phyloP scores from a whole-genome alignment of 2,329 filamentous ascomycete genomes.

The Penicillium italicum region DNA sequence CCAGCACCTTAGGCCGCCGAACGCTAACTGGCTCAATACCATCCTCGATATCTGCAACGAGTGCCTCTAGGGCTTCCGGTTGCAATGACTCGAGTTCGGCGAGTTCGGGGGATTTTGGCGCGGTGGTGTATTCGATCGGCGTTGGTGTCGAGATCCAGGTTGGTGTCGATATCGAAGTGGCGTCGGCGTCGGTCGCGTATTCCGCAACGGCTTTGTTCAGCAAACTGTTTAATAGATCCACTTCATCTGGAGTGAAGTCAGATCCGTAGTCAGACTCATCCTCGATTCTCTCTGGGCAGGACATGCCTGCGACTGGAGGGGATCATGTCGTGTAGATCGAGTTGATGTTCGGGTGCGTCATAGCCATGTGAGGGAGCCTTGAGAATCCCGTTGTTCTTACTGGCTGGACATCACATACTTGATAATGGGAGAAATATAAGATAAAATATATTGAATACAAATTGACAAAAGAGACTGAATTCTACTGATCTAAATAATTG shows the following conservation, averaged over 20 bases:
- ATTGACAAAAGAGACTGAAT: slow-evolving; percentile 4
- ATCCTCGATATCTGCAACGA: slow-evolving; percentile 44
- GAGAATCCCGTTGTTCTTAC: slow-evolving; percentile 10
- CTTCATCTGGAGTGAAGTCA: slow-evolving; percentile 58
- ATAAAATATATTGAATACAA: not conserved
- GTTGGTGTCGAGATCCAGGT: slow-evolving; percentile 22
- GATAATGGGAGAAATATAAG: not conserved
- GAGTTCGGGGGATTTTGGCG: slow-evolving; percentile 1
- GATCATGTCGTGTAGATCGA: slow-evolving; percentile 20
- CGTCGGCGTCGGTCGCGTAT: slow-evolving; percentile 21
- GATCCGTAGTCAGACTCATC: slow-evolving; percentile 56
- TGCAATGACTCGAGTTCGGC: slow-evolving; percentile 18
- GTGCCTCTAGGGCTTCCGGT: slow-evolving; percentile 14
- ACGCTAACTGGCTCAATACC: slow-evolving; percentile 38
- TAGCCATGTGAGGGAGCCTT: slow-evolving; percentile 8
- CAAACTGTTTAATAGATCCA: slow-evolving; percentile 51
- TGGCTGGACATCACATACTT: slow-evolving; percentile 4
- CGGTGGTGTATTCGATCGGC: slow-evolving; percentile 2
- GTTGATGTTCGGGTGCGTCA: slow-evolving; percentile 13
- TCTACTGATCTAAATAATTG: slow-evolving; percentile 14
- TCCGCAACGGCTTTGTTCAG: slow-evolving; percentile 46
- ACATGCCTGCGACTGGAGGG: slow-evolving; percentile 30
- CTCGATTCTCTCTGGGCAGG: slow-evolving; percentile 29
- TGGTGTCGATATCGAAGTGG: slow-evolving; percentile 14
- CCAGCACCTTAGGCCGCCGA: slow-evolving; percentile 42